Evolutionary conservation across 148 eudicot genomes (phyloP).

Genomic region (Rhododendron henanense): DNA sequence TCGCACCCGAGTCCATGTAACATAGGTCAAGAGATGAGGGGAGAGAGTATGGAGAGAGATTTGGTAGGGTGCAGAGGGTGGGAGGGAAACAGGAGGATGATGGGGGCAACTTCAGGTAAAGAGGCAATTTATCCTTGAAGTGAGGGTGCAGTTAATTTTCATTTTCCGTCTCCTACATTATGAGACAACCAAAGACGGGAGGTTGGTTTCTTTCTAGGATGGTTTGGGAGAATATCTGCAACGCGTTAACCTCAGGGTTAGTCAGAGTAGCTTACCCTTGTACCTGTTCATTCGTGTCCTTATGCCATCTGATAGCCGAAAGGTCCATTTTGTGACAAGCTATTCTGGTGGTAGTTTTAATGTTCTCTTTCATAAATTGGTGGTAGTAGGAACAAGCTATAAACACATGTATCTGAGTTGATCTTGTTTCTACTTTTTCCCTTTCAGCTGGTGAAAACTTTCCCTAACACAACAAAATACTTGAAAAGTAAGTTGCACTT

Average conservation of each 20-base stretch:
- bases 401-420: not conserved
- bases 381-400: not conserved
- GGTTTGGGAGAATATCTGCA: not conserved
- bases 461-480: slow-evolving; percentile 51
- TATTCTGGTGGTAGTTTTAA: not conserved
- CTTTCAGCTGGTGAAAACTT: slow-evolving; percentile 78
- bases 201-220: not conserved
- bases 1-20: no score
- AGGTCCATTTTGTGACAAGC: not conserved
- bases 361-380: not conserved
- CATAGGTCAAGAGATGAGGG: no score
- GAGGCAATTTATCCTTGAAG: not conserved
- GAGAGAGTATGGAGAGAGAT: no score
- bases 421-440: slow-evolving; percentile 9
- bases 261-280: not conserved
- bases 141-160: not conserved
- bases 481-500: slow-evolving; percentile 67
- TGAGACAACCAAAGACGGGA: not conserved
- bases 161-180: not conserved
- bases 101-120: no score
- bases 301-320: not conserved
- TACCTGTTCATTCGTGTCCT: not conserved
- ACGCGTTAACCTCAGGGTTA: not conserved
- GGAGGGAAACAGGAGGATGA: no score
- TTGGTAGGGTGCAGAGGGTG: no score